phyloP scores from a whole-genome alignment of 257 asterid genomes.

The Solanum microdontum region DNA sequence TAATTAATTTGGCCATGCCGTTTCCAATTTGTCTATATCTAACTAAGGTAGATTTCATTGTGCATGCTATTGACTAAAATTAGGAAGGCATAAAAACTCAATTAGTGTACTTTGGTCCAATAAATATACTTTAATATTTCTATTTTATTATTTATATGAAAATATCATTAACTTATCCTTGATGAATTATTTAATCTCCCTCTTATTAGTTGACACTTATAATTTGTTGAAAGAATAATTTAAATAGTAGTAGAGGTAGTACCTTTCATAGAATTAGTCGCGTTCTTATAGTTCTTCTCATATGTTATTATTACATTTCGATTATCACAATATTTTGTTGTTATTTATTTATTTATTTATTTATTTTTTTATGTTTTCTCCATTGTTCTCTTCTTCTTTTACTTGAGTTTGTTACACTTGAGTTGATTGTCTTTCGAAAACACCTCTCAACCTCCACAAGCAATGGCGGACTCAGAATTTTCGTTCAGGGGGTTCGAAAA shows the following conservation, averaged over 20 bases:
- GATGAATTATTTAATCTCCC: background rate
- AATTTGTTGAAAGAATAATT: too few species aligned
- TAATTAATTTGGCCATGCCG: background rate
- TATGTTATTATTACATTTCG: too few species aligned
- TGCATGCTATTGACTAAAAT: background rate
- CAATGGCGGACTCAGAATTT: too few species aligned
- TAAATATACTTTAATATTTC: background rate
- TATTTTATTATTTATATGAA: background rate
- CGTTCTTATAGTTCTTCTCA: too few species aligned
- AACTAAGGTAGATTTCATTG: background rate
- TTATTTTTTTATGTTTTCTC: too few species aligned
- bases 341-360: too few species aligned
- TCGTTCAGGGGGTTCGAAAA: too few species aligned
- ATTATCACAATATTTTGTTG: too few species aligned
- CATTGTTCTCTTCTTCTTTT: too few species aligned
- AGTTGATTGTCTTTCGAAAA: too few species aligned
- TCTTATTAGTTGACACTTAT: background rate
- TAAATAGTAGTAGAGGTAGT: background rate
- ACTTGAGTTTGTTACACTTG: too few species aligned
- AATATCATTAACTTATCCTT: background rate
- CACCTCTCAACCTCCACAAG: too few species aligned
- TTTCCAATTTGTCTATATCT: background rate
- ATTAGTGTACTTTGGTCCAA: background rate
- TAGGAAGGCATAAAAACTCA: background rate
- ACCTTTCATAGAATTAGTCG: background rate